Evolutionary conservation across 306 rosid genomes (phyloP).

Genomic region (Fagus sylvatica): DNA sequence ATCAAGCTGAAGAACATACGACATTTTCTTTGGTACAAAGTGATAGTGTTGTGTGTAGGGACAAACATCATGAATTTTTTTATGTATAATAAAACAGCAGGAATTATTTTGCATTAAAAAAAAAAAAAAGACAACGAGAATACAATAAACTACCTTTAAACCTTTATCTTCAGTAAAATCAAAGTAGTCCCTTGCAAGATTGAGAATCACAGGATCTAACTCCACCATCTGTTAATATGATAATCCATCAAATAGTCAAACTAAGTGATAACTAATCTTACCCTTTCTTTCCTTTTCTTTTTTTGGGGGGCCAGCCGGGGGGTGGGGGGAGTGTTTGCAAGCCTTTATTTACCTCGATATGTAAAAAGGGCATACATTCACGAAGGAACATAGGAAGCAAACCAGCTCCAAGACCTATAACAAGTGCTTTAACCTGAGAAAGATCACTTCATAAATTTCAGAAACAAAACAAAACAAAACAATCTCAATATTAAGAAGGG

Average conservation of each 20-base stretch:
- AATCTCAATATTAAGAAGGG: neutral
- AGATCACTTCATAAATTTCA: constrained; percentile 25
- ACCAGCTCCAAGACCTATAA: constrained; percentile 97
- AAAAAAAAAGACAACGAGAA: neutral
- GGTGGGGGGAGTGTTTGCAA: neutral
- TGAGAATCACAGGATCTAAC: constrained; percentile 66
- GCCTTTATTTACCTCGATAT: constrained; percentile 63
- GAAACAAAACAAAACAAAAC: constrained; percentile 15
- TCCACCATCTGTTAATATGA: constrained; percentile 73
- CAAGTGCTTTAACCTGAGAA: constrained; percentile 76
- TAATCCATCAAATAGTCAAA: neutral
- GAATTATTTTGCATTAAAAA: neutral
- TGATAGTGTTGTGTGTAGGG: neutral
- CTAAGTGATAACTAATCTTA: neutral
- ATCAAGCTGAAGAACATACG: neutral
- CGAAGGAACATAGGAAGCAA: constrained; percentile 95
- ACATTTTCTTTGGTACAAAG: too few relatives aligned
- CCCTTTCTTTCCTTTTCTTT: neutral
- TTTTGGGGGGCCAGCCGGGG: too few relatives aligned
- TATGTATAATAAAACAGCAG: neutral
- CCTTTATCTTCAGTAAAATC: constrained; percentile 66
- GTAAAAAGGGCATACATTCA: constrained; percentile 65
- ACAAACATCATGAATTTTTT: neutral
- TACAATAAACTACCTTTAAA: constrained; percentile 56
- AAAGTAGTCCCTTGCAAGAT: constrained; percentile 74